Base-by-base conservation (phyloP, 495 filamentous ascomycete genomes). In the Penicillium alfredii region DNA sequence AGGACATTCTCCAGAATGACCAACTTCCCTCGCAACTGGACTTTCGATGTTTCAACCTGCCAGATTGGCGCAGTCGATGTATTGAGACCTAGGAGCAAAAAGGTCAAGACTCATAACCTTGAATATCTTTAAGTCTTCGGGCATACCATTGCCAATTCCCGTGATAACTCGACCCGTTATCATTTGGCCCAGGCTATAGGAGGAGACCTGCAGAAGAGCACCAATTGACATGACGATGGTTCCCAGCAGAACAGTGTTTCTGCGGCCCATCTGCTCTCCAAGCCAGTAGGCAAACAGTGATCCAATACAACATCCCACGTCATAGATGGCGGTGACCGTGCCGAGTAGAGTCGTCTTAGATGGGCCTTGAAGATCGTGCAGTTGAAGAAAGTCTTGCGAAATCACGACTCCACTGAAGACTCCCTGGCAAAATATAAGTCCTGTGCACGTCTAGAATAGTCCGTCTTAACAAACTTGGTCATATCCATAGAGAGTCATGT, bases 1-100 rank as follows among this genome's bases (percentile, higher is more conserved):
- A 75, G 45, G 8, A 72, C 67, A 55, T 73, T 64, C 38, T 79
- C 74, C 11, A 79, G 56, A 24, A 76, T 58, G 17, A 78, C 64
- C 11, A 78, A 53, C 45, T 71, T 69, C 20, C 78, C 78, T 50
- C 77, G 62, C 61, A 63, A 71, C 21, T 64, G 53, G 4, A 64
- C 68, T 41, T 76, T 69, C 0, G 69, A 71, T 0, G 73, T 76
- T 35, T 72, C 68, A 15, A 53, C 53, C 38, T 66, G 63, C 68
- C 68, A 71, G 4, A 66, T 55, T 3, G 68, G 40, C 15, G 34
- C 29, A 15, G 33, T 35, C 10, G 36, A 43, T 11, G 39, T 41
- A 25, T 35, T 35, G 9, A 28, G 14, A 30, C 18, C 11, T 35
- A n/a, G 23, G 23, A 25, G 23, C 8, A 25, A n/a, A 4, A 32